Conservation (phyloP, 208 protist genomes). For the Acanthamoeba lenticulata region DNA sequence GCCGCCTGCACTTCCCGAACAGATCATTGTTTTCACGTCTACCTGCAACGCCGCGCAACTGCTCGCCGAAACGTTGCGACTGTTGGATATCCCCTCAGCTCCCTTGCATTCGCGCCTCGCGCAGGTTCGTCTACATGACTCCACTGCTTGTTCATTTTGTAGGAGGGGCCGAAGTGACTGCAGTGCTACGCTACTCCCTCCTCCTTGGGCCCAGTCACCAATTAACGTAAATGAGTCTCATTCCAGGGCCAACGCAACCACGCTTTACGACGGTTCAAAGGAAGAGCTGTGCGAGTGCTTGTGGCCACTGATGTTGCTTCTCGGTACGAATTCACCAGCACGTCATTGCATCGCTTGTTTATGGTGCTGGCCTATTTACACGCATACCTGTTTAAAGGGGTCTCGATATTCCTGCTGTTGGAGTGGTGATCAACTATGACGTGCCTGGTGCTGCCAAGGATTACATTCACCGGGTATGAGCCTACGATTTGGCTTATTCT, state of each 20-base stretch:
- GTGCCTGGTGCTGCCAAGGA: conserved; percentile 75
- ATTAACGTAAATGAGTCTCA: background rate
- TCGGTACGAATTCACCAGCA: background rate
- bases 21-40: background rate
- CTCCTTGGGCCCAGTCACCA: background rate
- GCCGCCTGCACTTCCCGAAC: background rate
- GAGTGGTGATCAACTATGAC: conserved; percentile 86
- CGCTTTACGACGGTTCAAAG: conserved; percentile 56
- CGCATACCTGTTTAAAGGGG: conserved; percentile 53
- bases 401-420: conserved; percentile 87
- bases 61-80: conserved; percentile 70
- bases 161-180: no score
- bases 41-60: conserved; percentile 62
- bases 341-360: background rate
- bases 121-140: background rate
- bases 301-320: conserved; percentile 82
- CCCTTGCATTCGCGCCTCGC: conserved; percentile 67
- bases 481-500: conserved; percentile 27
- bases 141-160: no score
- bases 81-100: conserved; percentile 68
- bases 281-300: conserved; percentile 43
- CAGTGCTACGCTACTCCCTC: background rate
- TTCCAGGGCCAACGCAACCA: conserved; percentile 60
- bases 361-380: background rate
- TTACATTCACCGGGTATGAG: conserved; percentile 81